Percentiles rank a stretch among this genome's conserved stretches.
phyloP scores from a whole-genome alignment of 2,329 filamentous ascomycete species.

The Blastomyces parvus region DNA sequence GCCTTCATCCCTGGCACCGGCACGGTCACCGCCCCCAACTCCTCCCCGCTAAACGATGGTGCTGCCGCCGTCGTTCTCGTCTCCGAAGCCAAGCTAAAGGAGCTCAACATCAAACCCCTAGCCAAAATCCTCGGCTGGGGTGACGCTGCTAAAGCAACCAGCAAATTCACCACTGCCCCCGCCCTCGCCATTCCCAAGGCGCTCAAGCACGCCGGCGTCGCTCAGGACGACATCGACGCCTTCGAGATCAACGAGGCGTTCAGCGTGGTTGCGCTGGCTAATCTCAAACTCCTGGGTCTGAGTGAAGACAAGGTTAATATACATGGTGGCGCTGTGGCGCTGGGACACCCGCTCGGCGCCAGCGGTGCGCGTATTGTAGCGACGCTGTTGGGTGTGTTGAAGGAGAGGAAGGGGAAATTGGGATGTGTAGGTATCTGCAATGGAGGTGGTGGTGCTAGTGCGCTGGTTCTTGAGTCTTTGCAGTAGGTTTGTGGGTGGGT shows the following conservation, averaged over 20 bases:
- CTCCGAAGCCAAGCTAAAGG: constrained; percentile 87
- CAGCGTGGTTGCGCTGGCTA: constrained; percentile 89
- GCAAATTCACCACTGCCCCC: constrained; percentile 92
- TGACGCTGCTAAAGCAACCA: constrained; percentile 81
- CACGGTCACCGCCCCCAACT: constrained; percentile 92
- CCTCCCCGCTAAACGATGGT: constrained; percentile 90
- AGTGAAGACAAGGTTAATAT: constrained; percentile 84
- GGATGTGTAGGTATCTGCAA: constrained; percentile 96
- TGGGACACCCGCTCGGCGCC: constrained; percentile 88
- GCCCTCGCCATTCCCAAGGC: constrained; percentile 94
- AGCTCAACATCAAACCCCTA: constrained; percentile 80
- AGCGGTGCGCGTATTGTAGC: constrained; percentile 90
- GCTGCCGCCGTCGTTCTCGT: constrained; percentile 86
- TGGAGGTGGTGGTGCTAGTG: constrained; percentile 89
- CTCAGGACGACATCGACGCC: constrained; percentile 68
- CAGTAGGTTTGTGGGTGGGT: constrained; percentile 21
- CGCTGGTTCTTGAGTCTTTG: constrained; percentile 70
- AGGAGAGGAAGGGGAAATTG: constrained; percentile 85
- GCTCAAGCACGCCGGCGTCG: constrained; percentile 82
- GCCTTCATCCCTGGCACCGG: constrained; percentile 67
- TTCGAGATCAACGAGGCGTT: constrained; percentile 99
- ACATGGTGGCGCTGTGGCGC: constrained; percentile 87
- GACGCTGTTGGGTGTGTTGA: constrained; percentile 79
- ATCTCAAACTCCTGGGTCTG: constrained; percentile 81
- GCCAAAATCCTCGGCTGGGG: constrained; percentile 97